Evolutionary conservation across 345 rosid species (phyloP), one percentile per base, ranked within the genome.

Genomic region (Leavenworthia alabamica): DNA sequence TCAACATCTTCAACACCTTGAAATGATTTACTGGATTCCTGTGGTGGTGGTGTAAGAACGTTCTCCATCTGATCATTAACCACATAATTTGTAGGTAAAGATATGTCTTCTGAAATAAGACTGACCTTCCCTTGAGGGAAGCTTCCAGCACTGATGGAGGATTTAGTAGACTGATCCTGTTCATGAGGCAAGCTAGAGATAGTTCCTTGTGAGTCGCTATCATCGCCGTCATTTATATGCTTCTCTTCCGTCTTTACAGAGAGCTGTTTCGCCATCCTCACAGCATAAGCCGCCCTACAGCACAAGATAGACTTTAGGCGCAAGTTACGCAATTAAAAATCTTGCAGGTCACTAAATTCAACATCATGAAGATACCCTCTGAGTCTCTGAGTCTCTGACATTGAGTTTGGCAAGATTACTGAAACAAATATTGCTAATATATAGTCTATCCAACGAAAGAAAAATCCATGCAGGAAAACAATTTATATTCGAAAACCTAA

Each of bases 121-220:
- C 97, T 88, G 66, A 73, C 83, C 74, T 84, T 95, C 56, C 75
- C 96, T 55, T 81, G 92, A 52, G 93, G 95, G 60, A 81, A 90
- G 90, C 97, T 90, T 71, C 92, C 89, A 60, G 77, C 73, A 76
- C 97, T 86, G 60, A 86, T 81, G 42, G 97, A 90, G 62, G 97
- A 80, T 68, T 86, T 88, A 39, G 75, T 72, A 47, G 96, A 90
- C 78, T 81, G 90, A 66, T 76, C 95, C 49, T 79, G 92, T 26
- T 88, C 97, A 61, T 56, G 87, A 65, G 89, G 97, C 87, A 90
- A 78, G 81, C 89, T 83, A 60, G 97, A 79, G 68, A 80, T 79
- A 14, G 88, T 79, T 73, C 89, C 88, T 64, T 84, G 95, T 39
- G 96, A 86, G 76, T 95, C 70, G 26, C 75, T 67, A 68, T 90